Conservation (phyloP, 2,329 filamentous ascomycete species). For the Sphaerulina populicola region DNA sequence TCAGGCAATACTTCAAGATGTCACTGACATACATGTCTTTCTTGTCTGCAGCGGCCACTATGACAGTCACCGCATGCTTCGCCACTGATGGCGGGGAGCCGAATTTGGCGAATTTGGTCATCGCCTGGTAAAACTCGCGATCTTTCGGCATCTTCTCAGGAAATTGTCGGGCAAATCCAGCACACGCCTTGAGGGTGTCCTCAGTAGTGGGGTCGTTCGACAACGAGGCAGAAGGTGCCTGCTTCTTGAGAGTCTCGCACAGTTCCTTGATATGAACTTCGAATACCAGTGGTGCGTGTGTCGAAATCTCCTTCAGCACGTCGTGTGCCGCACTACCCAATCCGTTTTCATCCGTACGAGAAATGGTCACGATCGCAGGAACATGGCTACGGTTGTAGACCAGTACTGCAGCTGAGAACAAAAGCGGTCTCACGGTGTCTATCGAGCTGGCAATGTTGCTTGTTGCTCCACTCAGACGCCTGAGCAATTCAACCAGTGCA, state of each 20-base stretch:
- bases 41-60: slow-evolving; percentile 66
- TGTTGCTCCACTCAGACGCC: slow-evolving; percentile 54
- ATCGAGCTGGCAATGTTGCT: slow-evolving; percentile 54
- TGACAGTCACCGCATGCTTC: slow-evolving; percentile 87
- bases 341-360: slow-evolving; percentile 71
- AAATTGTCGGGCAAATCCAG: slow-evolving; percentile 80
- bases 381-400: slow-evolving; percentile 94
- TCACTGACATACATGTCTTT: slow-evolving; percentile 82
- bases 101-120: slow-evolving; percentile 74
- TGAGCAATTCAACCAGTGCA: slow-evolving; percentile 81
- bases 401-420: slow-evolving; percentile 75
- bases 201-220: slow-evolving; percentile 67
- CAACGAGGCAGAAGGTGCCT: slow-evolving; percentile 62
- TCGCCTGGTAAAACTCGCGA: slow-evolving; percentile 68
- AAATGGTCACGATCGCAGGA: slow-evolving; percentile 77
- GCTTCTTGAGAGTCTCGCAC: slow-evolving; percentile 73
- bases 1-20: slow-evolving; percentile 65
- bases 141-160: slow-evolving; percentile 75
- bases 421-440: slow-evolving; percentile 70
- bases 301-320: slow-evolving; percentile 84
- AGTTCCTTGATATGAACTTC: slow-evolving; percentile 87
- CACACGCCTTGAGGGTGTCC: slow-evolving; percentile 87
- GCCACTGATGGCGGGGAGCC: slow-evolving; percentile 74
- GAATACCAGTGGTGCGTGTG: slow-evolving; percentile 79
- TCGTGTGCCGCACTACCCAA: slow-evolving; percentile 75